Evolutionary conservation across 1,139 yeast species (phyloP).

Genomic region (Magnusiomyces paraingens): DNA sequence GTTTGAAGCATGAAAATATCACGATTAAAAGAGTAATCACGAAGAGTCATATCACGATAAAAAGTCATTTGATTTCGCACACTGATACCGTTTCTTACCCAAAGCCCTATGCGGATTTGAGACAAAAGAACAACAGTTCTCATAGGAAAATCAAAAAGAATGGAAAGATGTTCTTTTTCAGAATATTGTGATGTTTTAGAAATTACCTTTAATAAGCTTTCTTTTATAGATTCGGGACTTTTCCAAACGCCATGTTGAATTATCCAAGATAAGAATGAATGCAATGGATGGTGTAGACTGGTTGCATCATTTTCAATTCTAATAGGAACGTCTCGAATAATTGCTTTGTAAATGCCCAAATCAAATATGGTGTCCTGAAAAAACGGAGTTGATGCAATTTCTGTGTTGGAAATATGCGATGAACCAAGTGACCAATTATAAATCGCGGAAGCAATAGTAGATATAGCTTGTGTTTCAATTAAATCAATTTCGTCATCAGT

Average conservation of each 20-base stretch:
- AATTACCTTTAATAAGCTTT: conserved; percentile 20
- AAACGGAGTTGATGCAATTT: not conserved
- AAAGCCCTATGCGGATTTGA: conserved; percentile 72
- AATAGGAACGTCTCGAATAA: conserved; percentile 30
- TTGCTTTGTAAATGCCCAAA: conserved; percentile 9
- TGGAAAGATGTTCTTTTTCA: conserved; percentile 21
- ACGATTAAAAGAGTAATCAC: conserved; percentile 76
- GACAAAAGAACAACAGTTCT: conserved; percentile 67
- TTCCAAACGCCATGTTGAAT: conserved; percentile 45
- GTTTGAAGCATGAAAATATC: conserved; percentile 71
- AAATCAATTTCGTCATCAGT: conserved; percentile 18
- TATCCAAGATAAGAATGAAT: conserved; percentile 65
- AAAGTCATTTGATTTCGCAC: conserved; percentile 73
- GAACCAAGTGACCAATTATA: conserved; percentile 29
- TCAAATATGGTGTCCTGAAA: not conserved
- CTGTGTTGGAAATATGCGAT: conserved; percentile 14
- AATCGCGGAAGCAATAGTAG: conserved; percentile 24
- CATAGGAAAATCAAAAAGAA: conserved; percentile 66
- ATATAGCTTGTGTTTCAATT: conserved; percentile 21
- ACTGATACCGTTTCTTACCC: conserved; percentile 87
- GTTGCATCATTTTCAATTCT: conserved; percentile 45
- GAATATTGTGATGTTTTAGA: conserved; percentile 7
- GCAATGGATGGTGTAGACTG: conserved; percentile 76
- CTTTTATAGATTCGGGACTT: conserved; percentile 29
- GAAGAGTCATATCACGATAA: conserved; percentile 70